These are phyloP conservation scores for Pleurotus djamor DNA, from an alignment of 768 basidiomycete species.

Conservation along the genomic window DNA sequence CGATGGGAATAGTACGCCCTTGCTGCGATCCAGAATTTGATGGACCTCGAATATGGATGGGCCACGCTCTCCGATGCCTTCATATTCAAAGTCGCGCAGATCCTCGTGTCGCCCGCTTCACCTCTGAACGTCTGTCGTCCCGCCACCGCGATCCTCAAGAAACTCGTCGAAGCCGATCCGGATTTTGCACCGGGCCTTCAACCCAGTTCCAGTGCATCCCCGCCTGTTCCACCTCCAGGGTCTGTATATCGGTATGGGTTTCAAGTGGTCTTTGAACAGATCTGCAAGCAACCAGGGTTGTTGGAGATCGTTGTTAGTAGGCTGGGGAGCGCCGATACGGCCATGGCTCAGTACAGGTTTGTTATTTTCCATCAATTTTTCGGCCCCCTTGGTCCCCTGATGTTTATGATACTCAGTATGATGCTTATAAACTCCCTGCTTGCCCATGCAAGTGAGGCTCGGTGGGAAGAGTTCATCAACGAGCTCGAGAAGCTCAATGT, in stretches of 20 bases:
- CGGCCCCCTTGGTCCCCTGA: slow-evolving; percentile 11
- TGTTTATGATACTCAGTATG: slow-evolving; percentile 46
- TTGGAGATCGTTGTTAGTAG: slow-evolving; percentile 82
- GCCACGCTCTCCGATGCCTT: slow-evolving; percentile 67
- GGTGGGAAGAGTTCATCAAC: slow-evolving; percentile 78
- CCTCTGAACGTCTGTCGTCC: slow-evolving; percentile 91
- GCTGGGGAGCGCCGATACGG: slow-evolving; percentile 79
- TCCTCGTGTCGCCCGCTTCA: slow-evolving; percentile 71
- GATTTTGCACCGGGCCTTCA: slow-evolving; percentile 56
- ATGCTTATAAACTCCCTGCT: slow-evolving; percentile 88
- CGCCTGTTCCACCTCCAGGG: slow-evolving; percentile 54
- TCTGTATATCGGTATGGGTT: slow-evolving; percentile 87
- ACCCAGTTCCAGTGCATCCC: slow-evolving; percentile 59
- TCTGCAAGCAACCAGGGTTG: slow-evolving; percentile 67
- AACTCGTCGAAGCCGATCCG: slow-evolving; percentile 86
- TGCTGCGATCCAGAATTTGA: slow-evolving; percentile 81
- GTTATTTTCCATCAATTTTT: slow-evolving; percentile 7
- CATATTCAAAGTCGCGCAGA: slow-evolving; percentile 75
- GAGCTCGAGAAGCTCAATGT: slow-evolving; percentile 77
- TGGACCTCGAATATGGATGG: slow-evolving; percentile 89
- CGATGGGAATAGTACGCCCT: slow-evolving; percentile 65
- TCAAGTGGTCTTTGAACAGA: slow-evolving; percentile 76
- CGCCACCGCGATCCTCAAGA: slow-evolving; percentile 86
- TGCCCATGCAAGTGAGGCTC: slow-evolving; percentile 70
- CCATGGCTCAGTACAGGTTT: slow-evolving; percentile 81